phyloP scores from a whole-genome alignment of 345 rosid species.

The Brassica carinata region DNA sequence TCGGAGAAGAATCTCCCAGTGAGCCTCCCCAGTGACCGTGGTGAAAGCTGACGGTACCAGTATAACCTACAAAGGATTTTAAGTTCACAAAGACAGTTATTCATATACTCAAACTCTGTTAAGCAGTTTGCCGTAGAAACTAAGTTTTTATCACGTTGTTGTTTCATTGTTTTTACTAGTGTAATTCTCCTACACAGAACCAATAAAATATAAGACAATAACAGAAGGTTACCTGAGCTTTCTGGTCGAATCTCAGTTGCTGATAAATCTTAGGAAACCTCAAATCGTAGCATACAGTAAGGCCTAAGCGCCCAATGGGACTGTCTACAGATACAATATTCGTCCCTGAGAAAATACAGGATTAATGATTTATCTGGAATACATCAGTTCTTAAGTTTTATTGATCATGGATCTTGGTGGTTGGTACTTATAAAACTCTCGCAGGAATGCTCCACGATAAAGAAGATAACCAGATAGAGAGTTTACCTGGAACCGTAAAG shows the following conservation, averaged over 20 bases:
- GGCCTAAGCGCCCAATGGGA: conserved; percentile 81
- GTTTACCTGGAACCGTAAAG: conserved; percentile 85
- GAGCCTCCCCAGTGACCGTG: conserved; percentile 81
- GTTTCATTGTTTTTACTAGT: conserved; percentile 6
- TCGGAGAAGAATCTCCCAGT: conserved; percentile 95
- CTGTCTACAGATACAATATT: conserved; percentile 74
- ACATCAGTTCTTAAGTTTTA: neutral
- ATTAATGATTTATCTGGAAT: conserved; percentile 9
- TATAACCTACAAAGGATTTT: conserved; percentile 54
- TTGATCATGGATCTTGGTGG: neutral
- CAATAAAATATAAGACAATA: neutral
- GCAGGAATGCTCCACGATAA: neutral
- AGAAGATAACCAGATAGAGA: neutral
- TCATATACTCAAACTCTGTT: neutral
- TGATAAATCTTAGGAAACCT: conserved; percentile 93
- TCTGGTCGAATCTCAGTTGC: conserved; percentile 76
- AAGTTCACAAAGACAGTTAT: neutral
- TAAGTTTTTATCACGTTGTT: neutral
- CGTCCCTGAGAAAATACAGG: conserved; percentile 51
- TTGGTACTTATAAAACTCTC: neutral
- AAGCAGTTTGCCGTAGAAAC: neutral
- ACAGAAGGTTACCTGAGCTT: conserved; percentile 61
- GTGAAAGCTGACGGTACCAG: conserved; percentile 93
- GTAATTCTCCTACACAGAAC: neutral
- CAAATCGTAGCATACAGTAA: conserved; percentile 88